phyloP scores from a whole-genome alignment of 2,329 filamentous ascomycete species.

The Talaromyces sp. region DNA sequence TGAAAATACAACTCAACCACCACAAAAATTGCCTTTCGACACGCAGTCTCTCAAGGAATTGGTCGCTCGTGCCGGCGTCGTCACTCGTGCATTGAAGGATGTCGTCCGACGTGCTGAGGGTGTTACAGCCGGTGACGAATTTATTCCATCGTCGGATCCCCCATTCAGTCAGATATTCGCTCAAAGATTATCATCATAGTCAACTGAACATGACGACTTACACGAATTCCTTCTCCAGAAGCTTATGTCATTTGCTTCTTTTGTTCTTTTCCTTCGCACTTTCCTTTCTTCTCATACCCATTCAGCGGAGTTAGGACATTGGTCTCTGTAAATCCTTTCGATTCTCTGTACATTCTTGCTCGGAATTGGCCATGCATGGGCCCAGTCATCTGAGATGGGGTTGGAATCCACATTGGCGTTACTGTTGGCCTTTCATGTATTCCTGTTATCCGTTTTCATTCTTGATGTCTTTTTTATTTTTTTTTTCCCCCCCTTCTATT shows the following conservation, averaged over 20 bases:
- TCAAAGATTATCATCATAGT: conserved; percentile 21
- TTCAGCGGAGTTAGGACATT: neutral
- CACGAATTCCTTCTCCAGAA: neutral
- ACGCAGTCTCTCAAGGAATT: conserved; percentile 62
- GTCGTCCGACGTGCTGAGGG: conserved; percentile 49
- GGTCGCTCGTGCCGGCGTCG: conserved; percentile 50
- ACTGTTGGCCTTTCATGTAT: conserved; percentile 10
- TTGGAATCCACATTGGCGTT: conserved; percentile 16
- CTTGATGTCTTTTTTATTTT: conserved; percentile 8
- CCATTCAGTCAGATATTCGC: conserved; percentile 49
- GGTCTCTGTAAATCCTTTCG: conserved; percentile 8
- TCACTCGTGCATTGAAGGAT: conserved; percentile 49
- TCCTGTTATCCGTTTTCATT: neutral
- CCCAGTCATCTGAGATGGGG: neutral
- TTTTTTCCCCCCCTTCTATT: neutral
- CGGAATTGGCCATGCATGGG: conserved; percentile 14
- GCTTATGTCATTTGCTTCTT: neutral
- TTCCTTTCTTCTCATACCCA: conserved; percentile 1
- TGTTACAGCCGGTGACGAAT: conserved; percentile 34
- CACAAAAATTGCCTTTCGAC: conserved; percentile 60
- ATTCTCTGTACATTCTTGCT: conserved; percentile 16
- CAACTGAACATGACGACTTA: neutral
- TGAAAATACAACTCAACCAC: conserved; percentile 26
- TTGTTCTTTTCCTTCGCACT: neutral
- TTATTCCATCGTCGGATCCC: conserved; percentile 36